Evolutionary conservation across 495 filamentous ascomycete genomes (phyloP).

Genomic region (Pseudoneurospora amorphoporcata): DNA sequence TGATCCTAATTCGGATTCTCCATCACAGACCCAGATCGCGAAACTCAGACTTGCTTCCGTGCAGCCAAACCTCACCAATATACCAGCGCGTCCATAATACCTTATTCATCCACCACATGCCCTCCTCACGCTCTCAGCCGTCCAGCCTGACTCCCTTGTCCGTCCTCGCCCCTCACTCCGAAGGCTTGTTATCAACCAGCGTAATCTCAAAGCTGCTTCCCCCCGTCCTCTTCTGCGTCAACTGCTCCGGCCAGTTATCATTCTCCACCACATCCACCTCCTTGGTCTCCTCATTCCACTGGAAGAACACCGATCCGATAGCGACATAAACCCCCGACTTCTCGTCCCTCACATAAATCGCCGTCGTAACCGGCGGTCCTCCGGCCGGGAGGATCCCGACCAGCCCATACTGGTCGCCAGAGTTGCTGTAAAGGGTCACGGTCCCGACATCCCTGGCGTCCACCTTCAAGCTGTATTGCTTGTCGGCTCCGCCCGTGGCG

Average conservation of each 20-base stretch:
- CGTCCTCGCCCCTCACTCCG: background rate
- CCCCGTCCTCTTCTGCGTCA: background rate
- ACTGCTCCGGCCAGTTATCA: constrained; percentile 3
- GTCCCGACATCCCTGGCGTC: background rate
- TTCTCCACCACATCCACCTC: constrained; percentile 4
- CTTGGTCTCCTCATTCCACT: background rate
- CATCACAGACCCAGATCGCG: background rate
- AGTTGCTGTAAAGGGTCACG: background rate
- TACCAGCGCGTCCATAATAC: background rate
- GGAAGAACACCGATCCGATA: constrained; percentile 1
- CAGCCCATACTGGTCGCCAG: background rate
- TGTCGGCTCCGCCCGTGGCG: background rate
- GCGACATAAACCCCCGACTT: background rate
- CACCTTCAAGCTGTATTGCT: constrained; percentile 1
- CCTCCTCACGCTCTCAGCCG: background rate
- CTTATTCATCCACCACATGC: background rate
- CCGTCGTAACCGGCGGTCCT: constrained; percentile 3
- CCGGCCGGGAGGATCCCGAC: constrained; percentile 1
- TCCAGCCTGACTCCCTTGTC: background rate
- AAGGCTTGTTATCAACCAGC: constrained; percentile 2
- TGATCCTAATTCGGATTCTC: background rate
- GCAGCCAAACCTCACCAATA: background rate
- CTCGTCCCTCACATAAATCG: constrained; percentile 2
- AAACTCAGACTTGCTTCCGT: background rate
- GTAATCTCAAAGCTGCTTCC: constrained; percentile 1